Conservation (phyloP, 2,329 filamentous ascomycete species). For the Ascochyta pisi region DNA sequence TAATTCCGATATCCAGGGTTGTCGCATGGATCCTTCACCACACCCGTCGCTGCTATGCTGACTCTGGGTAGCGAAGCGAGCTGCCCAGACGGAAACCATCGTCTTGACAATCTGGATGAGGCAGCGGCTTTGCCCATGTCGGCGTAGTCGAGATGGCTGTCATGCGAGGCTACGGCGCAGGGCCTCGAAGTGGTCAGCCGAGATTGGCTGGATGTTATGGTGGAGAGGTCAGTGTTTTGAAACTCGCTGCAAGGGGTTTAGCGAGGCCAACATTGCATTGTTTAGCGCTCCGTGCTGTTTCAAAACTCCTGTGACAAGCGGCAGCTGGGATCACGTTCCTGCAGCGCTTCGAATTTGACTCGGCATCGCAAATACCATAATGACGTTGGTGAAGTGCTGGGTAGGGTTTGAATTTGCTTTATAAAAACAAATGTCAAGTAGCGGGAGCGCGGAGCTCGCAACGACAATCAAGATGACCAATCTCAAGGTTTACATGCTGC, state of each 20-base stretch:
- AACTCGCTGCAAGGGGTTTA: conserved; percentile 25
- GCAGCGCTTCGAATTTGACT: conserved; percentile 8
- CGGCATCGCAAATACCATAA: not conserved
- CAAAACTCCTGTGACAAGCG: conserved; percentile 29
- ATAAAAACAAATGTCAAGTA: not conserved
- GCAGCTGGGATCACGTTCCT: conserved; percentile 21
- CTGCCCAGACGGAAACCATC: conserved; percentile 19
- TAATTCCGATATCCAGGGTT: conserved; percentile 27
- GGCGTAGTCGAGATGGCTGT: conserved; percentile 17
- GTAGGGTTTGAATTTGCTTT: not conserved
- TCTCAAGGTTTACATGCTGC: not conserved
- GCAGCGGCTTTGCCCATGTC: conserved; percentile 15
- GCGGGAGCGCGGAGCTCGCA: not conserved
- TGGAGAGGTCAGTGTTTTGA: conserved; percentile 34
- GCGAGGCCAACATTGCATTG: conserved; percentile 18
- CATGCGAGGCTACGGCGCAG: conserved; percentile 21
- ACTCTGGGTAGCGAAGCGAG: conserved; percentile 14
- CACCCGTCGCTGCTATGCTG: conserved; percentile 25
- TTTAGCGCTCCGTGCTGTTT: conserved; percentile 31
- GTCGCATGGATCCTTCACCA: conserved; percentile 26
- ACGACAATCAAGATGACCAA: not conserved
- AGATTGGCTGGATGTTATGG: conserved; percentile 28
- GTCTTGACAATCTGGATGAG: conserved; percentile 25
- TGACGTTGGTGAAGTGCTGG: not conserved
- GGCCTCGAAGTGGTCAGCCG: conserved; percentile 20